Evolutionary conservation across 2,329 filamentous ascomycete genomes (phyloP), one percentile per base, ranked within the genome.

Genomic region (Phialocephala sp.): DNA sequence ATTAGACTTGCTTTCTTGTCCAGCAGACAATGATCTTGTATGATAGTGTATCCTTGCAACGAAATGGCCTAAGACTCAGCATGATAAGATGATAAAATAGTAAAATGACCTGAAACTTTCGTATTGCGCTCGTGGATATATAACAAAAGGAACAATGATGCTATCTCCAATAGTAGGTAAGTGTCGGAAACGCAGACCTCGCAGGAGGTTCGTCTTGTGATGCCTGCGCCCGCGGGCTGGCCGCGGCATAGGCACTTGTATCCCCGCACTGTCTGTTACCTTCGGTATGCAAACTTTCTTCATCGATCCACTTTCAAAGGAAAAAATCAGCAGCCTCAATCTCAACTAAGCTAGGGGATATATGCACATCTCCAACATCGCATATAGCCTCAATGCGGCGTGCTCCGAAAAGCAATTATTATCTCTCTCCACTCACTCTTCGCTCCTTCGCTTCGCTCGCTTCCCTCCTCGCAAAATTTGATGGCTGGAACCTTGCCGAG

Each of bases 401-500:
- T 36, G 35, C 35, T 45, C 64, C 56, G 60, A 63, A 63, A 66
- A 56, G 59, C 60, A 63, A 63, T 56, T 57, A 63, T 45, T 6
- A 14, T 50, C 45, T 50, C 6, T 22, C 27, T 56, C 12, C 9
- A 56, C n/a, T 14, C 8, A n/a, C n/a, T n/a, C n/a, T n/a, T n/a
- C 43, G 6, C 27, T 32, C 3, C 20, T 20, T 52, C 47, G 20
- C 22, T 14, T 27, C 22, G 22, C 45, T 55, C 52, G 55, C 55
- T 57, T 20, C 39, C 24, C 5, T 59, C 39, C 57, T 37, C 24
- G n/a, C n/a, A 52, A 57, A 63, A 15, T 63, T 41, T 57, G 60
- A 24, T n/a, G 52, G 60, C 37, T 52, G 50, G 55, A 43, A 37
- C 37, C 27, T 32, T 32, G 27, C 27, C 3, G 6, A 32, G 3